A percentile compares a stretch with the other conserved stretches of the same genome.
These are phyloP conservation scores for Lolium perenne DNA, from an alignment of 176 grass and related monocot genomes.

Conservation along the genomic window DNA sequence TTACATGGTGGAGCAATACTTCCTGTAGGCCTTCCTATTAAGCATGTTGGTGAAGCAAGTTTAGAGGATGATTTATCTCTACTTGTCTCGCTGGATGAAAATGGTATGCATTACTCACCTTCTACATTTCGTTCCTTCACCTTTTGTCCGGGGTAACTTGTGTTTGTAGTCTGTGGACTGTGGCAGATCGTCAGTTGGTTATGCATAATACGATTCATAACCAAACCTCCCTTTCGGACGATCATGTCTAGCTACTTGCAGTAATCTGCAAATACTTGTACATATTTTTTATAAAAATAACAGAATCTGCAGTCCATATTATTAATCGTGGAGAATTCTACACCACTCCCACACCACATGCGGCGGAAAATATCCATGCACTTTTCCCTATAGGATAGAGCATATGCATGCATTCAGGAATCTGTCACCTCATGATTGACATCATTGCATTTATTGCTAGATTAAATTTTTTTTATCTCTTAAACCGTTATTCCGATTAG, in stretches of 20 bases:
- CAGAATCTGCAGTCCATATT: background rate
- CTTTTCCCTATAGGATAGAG: too few species aligned
- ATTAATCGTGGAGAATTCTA: background rate
- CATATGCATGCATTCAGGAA: too few species aligned
- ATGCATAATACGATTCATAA: background rate
- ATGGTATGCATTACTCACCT: slow-evolving; percentile 57
- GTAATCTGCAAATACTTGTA: background rate
- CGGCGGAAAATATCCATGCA: too few species aligned
- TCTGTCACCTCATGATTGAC: too few species aligned
- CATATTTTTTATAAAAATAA: slow-evolving; percentile 27
- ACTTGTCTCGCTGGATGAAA: slow-evolving; percentile 79
- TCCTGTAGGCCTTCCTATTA: slow-evolving; percentile 77
- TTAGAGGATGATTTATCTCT: slow-evolving; percentile 85
- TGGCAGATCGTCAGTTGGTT: background rate
- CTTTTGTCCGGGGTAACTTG: slow-evolving; percentile 8
- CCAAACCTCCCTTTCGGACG: background rate
- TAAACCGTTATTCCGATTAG: too few species aligned
- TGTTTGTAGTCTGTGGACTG: background rate
- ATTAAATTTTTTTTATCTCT: too few species aligned
- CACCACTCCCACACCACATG: too few species aligned
- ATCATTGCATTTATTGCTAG: too few species aligned
- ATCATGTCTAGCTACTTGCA: slow-evolving; percentile 19
- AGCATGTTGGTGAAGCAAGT: slow-evolving; percentile 87
- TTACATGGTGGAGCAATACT: slow-evolving; percentile 89
- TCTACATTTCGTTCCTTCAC: background rate